Percentiles rank a stretch among this genome's conserved stretches.
Conservation (phyloP, 2,329 filamentous ascomycete genomes). For the Fusarium humuli region DNA sequence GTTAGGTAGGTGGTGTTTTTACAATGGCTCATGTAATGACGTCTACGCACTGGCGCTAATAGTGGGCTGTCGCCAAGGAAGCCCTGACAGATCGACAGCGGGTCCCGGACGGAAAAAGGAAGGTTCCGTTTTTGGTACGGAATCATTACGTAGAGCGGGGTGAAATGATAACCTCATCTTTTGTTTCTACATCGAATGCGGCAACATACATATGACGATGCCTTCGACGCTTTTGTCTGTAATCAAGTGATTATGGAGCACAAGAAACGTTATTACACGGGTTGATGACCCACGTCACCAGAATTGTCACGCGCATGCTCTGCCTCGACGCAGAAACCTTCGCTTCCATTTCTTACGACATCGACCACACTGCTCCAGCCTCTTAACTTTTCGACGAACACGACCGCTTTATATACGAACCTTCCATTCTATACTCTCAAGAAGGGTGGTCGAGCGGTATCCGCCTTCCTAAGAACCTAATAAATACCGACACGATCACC, state of each 20-base stretch:
- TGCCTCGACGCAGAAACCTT: not conserved
- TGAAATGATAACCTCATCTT: constrained; percentile 3
- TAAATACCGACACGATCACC: too few species aligned
- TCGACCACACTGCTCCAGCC: not conserved
- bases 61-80: constrained; percentile 31
- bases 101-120: constrained; percentile 32
- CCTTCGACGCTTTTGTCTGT: not conserved
- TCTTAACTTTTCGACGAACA: not conserved
- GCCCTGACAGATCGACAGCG: constrained; percentile 2
- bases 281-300: not conserved
- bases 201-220: not conserved
- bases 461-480: too few species aligned
- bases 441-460: too few species aligned
- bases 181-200: not conserved
- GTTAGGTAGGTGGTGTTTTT: constrained; percentile 33
- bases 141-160: constrained; percentile 11
- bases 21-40: constrained; percentile 41
- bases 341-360: not conserved
- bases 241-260: constrained; percentile 11
- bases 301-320: not conserved
- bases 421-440: not conserved
- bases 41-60: constrained; percentile 37
- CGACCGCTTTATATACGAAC: too few species aligned
- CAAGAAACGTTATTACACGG: too few species aligned
- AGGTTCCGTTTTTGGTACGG: constrained; percentile 14